A percentile compares a stretch with the other conserved stretches of the same genome.
Evolutionary conservation across 345 rosid genomes (phyloP).

Genomic region (Firmiana major): DNA sequence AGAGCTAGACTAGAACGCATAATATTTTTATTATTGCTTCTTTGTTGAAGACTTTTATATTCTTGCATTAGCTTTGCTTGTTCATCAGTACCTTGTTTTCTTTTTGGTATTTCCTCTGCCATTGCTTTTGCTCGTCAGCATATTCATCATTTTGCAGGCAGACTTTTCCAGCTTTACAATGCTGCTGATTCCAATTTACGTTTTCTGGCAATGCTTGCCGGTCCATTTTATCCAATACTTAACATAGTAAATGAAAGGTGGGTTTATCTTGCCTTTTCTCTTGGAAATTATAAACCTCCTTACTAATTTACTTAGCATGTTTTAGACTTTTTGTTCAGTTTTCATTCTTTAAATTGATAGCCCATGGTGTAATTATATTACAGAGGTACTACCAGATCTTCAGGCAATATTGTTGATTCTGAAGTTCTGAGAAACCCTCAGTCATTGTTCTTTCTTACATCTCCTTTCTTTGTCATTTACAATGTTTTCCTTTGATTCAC

Average conservation of each 20-base stretch:
- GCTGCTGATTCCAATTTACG: conserved; percentile 52
- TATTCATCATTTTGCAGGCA: conserved; percentile 36
- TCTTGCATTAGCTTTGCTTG: no score
- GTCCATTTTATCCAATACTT: conserved; percentile 76
- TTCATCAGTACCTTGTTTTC: no score
- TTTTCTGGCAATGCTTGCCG: conserved; percentile 73
- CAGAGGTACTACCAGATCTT: conserved; percentile 60
- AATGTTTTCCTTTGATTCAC: no score
- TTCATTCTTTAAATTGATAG: conserved; percentile 10
- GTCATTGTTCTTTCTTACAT: conserved; percentile 43
- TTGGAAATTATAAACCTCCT: neutral
- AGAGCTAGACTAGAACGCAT: neutral
- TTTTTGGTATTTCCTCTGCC: neutral
- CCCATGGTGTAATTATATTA: no score
- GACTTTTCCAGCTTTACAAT: conserved; percentile 55
- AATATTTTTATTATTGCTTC: neutral
- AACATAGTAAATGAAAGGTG: conserved; percentile 66
- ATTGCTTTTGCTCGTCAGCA: neutral
- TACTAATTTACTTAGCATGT: conserved; percentile 1
- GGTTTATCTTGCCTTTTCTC: conserved; percentile 14
- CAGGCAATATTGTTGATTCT: conserved; percentile 36
- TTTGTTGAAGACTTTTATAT: no score
- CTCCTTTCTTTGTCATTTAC: neutral
- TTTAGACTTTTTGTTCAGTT: no score
- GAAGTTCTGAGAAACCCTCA: conserved; percentile 51